Conservation (phyloP, 2,329 filamentous ascomycete genomes). For the Pezicula radicicola region DNA sequence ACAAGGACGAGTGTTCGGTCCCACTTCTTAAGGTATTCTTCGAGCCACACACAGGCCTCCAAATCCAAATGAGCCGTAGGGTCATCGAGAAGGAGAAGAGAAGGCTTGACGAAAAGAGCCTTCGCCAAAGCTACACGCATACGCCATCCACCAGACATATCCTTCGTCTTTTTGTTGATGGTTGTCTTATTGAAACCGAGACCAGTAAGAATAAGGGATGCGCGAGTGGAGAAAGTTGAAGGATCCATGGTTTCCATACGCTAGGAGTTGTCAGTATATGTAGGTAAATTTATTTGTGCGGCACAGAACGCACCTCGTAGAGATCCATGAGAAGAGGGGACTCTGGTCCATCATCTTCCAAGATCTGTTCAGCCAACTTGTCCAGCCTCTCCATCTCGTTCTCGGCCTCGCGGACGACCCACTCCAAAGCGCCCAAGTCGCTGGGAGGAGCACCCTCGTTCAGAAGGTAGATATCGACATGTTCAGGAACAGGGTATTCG, state of each 20-base stretch:
- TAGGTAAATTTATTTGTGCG: not conserved
- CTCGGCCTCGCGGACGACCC: conserved; percentile 94
- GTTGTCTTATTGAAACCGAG: conserved; percentile 98
- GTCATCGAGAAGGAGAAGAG: conserved; percentile 92
- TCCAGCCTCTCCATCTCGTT: conserved; percentile 89
- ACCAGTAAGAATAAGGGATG: conserved; percentile 95
- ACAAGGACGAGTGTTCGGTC: conserved; percentile 94
- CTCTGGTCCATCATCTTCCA: conserved; percentile 91
- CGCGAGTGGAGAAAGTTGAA: conserved; percentile 92
- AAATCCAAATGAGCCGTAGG: conserved; percentile 98
- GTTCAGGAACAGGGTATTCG: conserved; percentile 93
- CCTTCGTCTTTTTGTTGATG: conserved; percentile 99
- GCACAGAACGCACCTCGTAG: conserved; percentile 72
- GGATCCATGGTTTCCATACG: conserved; percentile 99
- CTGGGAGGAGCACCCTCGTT: conserved; percentile 93
- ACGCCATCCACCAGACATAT: conserved; percentile 99
- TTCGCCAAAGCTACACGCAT: conserved; percentile 98
- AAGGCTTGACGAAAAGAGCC: conserved; percentile 97
- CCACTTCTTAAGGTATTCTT: conserved; percentile 99
- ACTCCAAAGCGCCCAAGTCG: conserved; percentile 89
- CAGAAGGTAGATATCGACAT: conserved; percentile 96
- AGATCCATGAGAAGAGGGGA: conserved; percentile 87
- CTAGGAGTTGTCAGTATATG: conserved; percentile 41
- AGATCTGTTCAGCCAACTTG: conserved; percentile 80
- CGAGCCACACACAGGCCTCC: conserved; percentile 98